Evolutionary conservation across 495 filamentous ascomycete genomes (phyloP).

Genomic region (Penicillium odoratum): DNA sequence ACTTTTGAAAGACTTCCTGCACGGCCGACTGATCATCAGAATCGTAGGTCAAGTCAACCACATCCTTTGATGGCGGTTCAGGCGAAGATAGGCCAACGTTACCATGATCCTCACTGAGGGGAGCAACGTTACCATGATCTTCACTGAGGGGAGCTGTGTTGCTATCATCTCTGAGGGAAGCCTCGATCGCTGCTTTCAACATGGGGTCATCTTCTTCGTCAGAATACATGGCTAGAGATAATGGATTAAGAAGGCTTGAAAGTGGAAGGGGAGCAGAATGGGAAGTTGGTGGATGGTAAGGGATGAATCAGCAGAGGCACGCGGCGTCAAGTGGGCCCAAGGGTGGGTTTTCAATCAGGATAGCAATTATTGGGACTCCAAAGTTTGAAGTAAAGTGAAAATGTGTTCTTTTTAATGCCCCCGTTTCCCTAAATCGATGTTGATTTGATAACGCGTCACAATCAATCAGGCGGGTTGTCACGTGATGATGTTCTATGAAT

Average conservation of each 20-base stretch:
- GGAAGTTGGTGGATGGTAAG: background rate
- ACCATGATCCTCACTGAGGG: conserved; percentile 75
- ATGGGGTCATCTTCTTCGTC: background rate
- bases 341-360: background rate
- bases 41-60: conserved; percentile 44
- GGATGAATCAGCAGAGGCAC: background rate
- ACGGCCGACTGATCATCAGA: conserved; percentile 34
- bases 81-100: background rate
- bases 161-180: conserved; percentile 80
- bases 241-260: background rate
- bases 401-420: background rate
- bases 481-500: background rate
- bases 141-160: too few species aligned
- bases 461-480: background rate
- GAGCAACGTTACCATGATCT: conserved; percentile 44
- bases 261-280: background rate
- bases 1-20: conserved; percentile 32
- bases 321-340: background rate
- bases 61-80: background rate
- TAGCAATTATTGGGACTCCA: background rate
- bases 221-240: background rate
- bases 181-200: conserved; percentile 27
- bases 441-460: background rate
- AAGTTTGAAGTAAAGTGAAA: background rate
- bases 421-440: background rate